A percentile compares a stretch with the other conserved stretches of the same genome.
These are phyloP conservation scores for Trametes maxima DNA, from an alignment of 768 basidiomycete species.

Conservation along the genomic window DNA sequence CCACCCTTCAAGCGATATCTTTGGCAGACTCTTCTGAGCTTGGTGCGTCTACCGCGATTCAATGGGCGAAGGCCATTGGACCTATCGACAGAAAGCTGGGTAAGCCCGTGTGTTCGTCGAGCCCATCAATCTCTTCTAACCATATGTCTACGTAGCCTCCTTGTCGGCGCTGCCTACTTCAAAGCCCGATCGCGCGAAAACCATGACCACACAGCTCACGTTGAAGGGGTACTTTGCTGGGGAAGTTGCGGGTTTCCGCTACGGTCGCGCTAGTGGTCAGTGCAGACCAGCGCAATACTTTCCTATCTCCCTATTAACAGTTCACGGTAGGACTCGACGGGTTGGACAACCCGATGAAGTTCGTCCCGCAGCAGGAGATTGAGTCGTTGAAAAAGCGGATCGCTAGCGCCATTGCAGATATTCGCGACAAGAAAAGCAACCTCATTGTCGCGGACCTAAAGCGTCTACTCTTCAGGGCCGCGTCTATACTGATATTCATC, in stretches of 20 bases:
- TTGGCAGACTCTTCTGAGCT: conserved; percentile 83
- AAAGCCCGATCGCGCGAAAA: conserved; percentile 81
- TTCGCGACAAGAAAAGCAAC: conserved; percentile 70
- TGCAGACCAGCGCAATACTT: background rate
- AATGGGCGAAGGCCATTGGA: conserved; percentile 81
- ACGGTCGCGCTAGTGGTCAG: conserved; percentile 68
- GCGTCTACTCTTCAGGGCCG: conserved; percentile 83
- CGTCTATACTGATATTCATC: conserved; percentile 74
- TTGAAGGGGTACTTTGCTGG: conserved; percentile 90
- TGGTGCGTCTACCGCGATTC: conserved; percentile 87
- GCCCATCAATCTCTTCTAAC: too few species aligned
- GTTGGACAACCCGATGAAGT: conserved; percentile 8
- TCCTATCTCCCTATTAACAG: background rate
- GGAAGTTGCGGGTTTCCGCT: conserved; percentile 78
- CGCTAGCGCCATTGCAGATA: conserved; percentile 63
- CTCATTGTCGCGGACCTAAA: conserved; percentile 83
- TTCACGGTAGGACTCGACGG: background rate
- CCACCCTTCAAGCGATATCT: conserved; percentile 67
- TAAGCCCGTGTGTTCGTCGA: conserved; percentile 39
- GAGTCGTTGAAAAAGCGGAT: conserved; percentile 68
- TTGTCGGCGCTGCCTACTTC: conserved; percentile 57
- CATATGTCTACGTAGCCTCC: conserved; percentile 44
- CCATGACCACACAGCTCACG: conserved; percentile 82
- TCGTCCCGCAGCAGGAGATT: conserved; percentile 66
- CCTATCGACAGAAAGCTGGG: conserved; percentile 75